Evolutionary conservation across 1,284 basidiomycete genomes (phyloP), one percentile per base, ranked within the genome.

Genomic region (Blastosporella zonata): DNA sequence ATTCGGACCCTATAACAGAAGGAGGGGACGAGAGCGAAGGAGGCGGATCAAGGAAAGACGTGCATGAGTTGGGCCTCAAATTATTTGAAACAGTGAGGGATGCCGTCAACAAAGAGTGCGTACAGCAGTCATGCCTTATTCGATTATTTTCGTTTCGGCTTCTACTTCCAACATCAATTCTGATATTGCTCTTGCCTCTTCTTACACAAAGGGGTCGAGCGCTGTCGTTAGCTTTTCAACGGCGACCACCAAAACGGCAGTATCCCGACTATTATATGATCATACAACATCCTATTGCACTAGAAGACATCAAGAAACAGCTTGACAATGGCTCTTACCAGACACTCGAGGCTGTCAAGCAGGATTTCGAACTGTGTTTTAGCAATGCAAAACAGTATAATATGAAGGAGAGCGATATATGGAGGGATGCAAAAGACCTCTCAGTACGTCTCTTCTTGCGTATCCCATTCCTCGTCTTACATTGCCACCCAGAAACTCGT

Each of bases 311-410:
- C 68, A 90, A 89, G 76, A 79, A 77, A 57, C 79, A 84, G 60
- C 78, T 96, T 43, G 80, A 90, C 42, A 70, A 72, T 38, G 70
- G 77, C 48, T 63, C 62, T 28, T 97, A 96, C 64, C 60, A 73
- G 12, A 76, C 82, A 6, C 73, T 91, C 34, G 79, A 87, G 41
- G 81, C 80, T 23, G 84, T 93, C 62, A 85, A 80, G 59, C 75
- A 78, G 43, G 94, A 95, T 62, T 82, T 94, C 42, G 90, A 94
- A 58, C 75, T 85, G 29, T 91, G 93, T 67, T 96, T 94, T 67
- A 79, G 77, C 60, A 97, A 97, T 64, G 94, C 94, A 17, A 91
- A 91, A 70, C 73, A 78, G 56, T 97, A 94, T 70, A 97, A 97
- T 66, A 75, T 84, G 65, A 85, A 87, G 63, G 89, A 87, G 22